Evolutionary conservation across 164 flowering plant species (phyloP).

Genomic region (Euptelea pleiosperma): DNA sequence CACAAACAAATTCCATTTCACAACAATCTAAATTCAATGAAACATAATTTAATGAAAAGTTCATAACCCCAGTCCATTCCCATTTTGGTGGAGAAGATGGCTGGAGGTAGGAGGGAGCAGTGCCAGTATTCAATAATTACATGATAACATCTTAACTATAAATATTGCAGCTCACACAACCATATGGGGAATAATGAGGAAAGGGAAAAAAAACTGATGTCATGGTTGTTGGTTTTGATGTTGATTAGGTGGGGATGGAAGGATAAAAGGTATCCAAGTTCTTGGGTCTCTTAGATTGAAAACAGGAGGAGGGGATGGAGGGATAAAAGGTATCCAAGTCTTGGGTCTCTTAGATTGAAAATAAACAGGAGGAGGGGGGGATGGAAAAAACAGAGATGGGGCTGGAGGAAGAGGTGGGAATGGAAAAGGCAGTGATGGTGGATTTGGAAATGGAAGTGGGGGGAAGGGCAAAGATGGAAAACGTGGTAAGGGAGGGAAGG

Average conservation of each 20-base stretch:
- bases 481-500: slow-evolving; percentile 13
- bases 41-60: too few species aligned
- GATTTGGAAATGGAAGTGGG: slow-evolving; percentile 17
- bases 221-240: slow-evolving; percentile 23
- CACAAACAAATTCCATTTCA: slow-evolving; percentile 1
- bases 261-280: slow-evolving; percentile 34
- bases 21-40: neutral
- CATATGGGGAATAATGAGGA: neutral
- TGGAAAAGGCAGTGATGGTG: slow-evolving; percentile 13
- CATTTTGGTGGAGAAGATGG: too few species aligned
- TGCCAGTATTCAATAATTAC: slow-evolving; percentile 13
- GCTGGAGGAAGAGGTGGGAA: slow-evolving; percentile 15
- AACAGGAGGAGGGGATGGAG: slow-evolving; percentile 28
- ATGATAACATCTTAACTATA: neutral
- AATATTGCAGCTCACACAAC: neutral
- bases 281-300: slow-evolving; percentile 32
- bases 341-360: slow-evolving; percentile 33
- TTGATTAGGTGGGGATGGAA: slow-evolving; percentile 23
- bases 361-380: too few species aligned
- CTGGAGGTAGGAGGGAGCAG: too few species aligned
- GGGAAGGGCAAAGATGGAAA: slow-evolving; percentile 17
- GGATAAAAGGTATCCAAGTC: slow-evolving; percentile 35
- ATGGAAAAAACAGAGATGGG: too few species aligned
- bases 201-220: slow-evolving; percentile 3
- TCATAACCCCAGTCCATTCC: too few species aligned